These are phyloP conservation scores for Ramularia endophylla DNA, from an alignment of 2,329 filamentous ascomycete species.

Conservation along the genomic window DNA sequence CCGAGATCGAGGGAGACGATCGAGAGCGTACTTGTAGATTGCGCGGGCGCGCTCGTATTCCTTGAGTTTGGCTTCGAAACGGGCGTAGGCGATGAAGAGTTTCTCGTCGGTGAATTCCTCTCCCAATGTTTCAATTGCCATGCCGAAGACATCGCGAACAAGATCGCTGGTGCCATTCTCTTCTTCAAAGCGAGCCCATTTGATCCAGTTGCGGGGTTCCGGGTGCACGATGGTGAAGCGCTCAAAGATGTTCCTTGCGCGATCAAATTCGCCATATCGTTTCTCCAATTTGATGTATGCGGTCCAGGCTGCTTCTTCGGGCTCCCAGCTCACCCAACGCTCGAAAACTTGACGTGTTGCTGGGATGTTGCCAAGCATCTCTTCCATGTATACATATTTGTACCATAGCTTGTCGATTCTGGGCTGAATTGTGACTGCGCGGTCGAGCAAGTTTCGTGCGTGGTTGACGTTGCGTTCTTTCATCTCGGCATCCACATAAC, in stretches of 20 bases:
- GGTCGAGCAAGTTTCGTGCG: slow-evolving; percentile 87
- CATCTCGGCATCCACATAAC: slow-evolving; percentile 96
- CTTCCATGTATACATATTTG: slow-evolving; percentile 98
- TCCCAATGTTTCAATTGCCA: slow-evolving; percentile 80
- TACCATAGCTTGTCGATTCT: slow-evolving; percentile 97
- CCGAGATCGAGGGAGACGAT: slow-evolving; percentile 82
- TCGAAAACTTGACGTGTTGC: slow-evolving; percentile 93
- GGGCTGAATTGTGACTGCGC: slow-evolving; percentile 87
- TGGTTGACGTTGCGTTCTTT: slow-evolving; percentile 94
- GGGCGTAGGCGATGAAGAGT: slow-evolving; percentile 91
- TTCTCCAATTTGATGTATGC: slow-evolving; percentile 98
- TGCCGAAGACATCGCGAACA: slow-evolving; percentile 86
- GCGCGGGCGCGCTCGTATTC: slow-evolving; percentile 90
- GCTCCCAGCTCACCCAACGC: slow-evolving; percentile 97
- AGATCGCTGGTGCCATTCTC: slow-evolving; percentile 88
- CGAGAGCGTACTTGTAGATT: slow-evolving; percentile 95
- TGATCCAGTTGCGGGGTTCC: slow-evolving; percentile 95
- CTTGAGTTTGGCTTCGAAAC: slow-evolving; percentile 89
- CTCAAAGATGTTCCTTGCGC: slow-evolving; percentile 84
- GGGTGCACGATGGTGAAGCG: slow-evolving; percentile 89
- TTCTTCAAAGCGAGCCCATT: slow-evolving; percentile 96
- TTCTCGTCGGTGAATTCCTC: slow-evolving; percentile 96
- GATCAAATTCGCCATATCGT: slow-evolving; percentile 83
- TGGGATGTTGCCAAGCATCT: slow-evolving; percentile 90
- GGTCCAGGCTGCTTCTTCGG: slow-evolving; percentile 90